These are phyloP conservation scores for Yarrowia hollandica DNA, from an alignment of 805 yeast species.

Conservation along the genomic window DNA sequence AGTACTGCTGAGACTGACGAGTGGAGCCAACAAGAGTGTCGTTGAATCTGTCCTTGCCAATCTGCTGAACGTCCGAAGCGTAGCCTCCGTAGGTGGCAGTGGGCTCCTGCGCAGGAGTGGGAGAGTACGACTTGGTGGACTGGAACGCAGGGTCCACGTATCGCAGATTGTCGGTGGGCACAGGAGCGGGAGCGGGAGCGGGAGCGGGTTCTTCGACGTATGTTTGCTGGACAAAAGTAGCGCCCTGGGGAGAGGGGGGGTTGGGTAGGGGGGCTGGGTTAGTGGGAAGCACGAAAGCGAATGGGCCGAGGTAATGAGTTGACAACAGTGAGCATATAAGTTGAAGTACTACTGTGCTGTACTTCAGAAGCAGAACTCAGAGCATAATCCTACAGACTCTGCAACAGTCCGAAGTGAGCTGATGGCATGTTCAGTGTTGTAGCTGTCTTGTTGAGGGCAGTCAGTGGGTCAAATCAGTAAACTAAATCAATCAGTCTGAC, in stretches of 20 bases:
- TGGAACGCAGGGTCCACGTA: slow-evolving; percentile 1
- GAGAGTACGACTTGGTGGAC: not conserved
- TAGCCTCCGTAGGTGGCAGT: slow-evolving; percentile 9
- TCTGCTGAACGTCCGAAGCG: slow-evolving; percentile 7
- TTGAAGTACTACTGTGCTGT: too few species aligned
- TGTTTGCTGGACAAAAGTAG: too few species aligned
- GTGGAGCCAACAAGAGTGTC: not conserved
- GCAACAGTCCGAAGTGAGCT: too few species aligned
- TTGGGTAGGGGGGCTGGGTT: slow-evolving; percentile 17
- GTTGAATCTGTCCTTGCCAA: slow-evolving; percentile 10
- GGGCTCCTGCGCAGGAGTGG: slow-evolving; percentile 4
- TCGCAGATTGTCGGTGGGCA: slow-evolving; percentile 6
- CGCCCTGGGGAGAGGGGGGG: slow-evolving; percentile 3
- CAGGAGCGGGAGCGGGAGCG: not conserved
- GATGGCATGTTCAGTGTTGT: too few species aligned
- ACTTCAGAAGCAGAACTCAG: too few species aligned
- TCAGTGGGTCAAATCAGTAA: too few species aligned
- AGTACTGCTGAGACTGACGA: not conserved
- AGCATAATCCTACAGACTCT: too few species aligned
- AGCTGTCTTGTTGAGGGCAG: too few species aligned
- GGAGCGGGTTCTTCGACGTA: too few species aligned
- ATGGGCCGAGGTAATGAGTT: not conserved
- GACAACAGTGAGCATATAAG: too few species aligned
- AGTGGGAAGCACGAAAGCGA: not conserved
- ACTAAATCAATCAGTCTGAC: too few species aligned